Conservation (phyloP, 768 basidiomycete species). For the Coprinellus aureogranulatus region DNA sequence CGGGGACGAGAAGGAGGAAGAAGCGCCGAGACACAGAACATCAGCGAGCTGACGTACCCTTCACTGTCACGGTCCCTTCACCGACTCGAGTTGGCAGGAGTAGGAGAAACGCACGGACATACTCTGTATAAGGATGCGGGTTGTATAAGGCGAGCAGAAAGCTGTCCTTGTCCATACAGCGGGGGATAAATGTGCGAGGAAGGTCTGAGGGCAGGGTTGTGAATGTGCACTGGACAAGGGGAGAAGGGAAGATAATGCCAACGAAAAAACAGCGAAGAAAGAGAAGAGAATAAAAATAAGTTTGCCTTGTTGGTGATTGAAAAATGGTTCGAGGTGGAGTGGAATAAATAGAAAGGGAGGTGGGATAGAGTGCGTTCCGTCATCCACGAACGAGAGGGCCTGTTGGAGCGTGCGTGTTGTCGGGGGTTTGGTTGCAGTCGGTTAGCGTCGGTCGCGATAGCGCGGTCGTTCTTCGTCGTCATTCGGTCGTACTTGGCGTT, state of each 20-base stretch:
- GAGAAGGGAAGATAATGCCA: constrained; percentile 1
- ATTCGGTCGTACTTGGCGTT: neutral
- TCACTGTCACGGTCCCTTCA: neutral
- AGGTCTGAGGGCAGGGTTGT: too few species aligned
- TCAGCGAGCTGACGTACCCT: neutral
- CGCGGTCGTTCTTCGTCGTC: neutral
- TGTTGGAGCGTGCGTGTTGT: neutral
- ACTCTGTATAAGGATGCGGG: too few species aligned
- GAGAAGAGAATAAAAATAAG: neutral
- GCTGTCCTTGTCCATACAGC: too few species aligned
- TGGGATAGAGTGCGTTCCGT: neutral
- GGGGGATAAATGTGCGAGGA: too few species aligned
- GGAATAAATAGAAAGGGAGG: neutral
- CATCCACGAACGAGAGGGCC: neutral
- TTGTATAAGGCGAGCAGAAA: too few species aligned
- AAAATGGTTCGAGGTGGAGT: neutral
- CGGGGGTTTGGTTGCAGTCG: neutral
- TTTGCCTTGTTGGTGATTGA: neutral
- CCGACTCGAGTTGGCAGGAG: neutral
- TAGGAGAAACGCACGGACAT: too few species aligned
- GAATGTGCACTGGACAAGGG: neutral
- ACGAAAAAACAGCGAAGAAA: neutral
- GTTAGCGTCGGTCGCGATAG: neutral
- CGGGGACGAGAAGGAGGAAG: constrained; percentile 2
- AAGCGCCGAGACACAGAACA: constrained; percentile 1